Base-by-base conservation (phyloP, 495 filamentous ascomycete species). In the Tirmania nivea region DNA sequence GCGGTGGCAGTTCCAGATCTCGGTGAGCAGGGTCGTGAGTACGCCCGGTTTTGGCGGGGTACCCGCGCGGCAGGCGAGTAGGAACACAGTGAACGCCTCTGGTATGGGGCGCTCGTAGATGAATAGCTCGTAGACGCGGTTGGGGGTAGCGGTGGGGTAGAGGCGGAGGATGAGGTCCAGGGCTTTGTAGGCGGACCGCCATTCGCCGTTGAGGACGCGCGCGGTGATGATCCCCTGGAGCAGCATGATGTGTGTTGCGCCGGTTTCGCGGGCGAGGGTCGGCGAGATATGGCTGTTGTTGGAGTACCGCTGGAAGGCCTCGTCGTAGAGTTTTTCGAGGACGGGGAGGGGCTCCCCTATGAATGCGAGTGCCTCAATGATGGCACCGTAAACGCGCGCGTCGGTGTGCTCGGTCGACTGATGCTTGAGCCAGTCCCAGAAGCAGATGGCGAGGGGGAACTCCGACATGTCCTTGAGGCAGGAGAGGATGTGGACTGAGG, bases 211-310 rank as follows among this genome's bases (percentile, higher is more conserved):
- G 1, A 70, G 55, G 2, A 71, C 35, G 12, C 72, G 65, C 1
- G 72, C 72, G 5, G 68, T 71, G 35, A 70, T 51, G 17, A 74
- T 73, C 16, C 72, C 72, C 55, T 73, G 72, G 11, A 74, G 59
- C 3, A 74, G 60, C 52, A 64, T 60, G 25, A 70, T 59, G 2
- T 66, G 59, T 4, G 69, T 59, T 12, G 48, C 21, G 11, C 64
- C 69, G 12, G 55, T 60, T 17, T 66, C 60, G 0, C 49, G 60
- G 17, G 55, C 58, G 10, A 52, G 48, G 8, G 62, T 58, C 7
- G 63, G 48, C 3, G 56, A 35, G 8, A 56, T 52, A 11, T 52
- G 36, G 17, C 50, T 55, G 3, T 42, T 57, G 12, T 48, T 21
- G 3, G 58, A 59, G 36, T 56, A 74, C 31, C 68, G 66, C 50